Percentiles rank a stretch among this genome's conserved stretches.
phyloP scores from a whole-genome alignment of 1,139 yeast genomes.

The Pichia sorboxylosa region DNA sequence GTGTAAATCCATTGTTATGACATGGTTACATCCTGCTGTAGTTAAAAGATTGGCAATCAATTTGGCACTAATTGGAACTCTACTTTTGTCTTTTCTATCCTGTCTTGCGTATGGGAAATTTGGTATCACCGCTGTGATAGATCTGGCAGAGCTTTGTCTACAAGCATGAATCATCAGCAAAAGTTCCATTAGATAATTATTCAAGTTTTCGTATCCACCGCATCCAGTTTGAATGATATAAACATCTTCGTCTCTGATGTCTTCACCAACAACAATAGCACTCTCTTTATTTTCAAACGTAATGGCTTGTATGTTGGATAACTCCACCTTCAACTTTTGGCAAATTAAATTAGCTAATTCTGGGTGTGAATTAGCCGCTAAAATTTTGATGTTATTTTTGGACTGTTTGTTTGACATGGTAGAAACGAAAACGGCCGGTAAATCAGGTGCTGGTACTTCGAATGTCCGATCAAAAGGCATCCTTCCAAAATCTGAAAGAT shows the following conservation, averaged over 20 bases:
- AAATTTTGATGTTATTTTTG: conserved; percentile 56
- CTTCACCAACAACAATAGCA: conserved; percentile 61
- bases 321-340: conserved; percentile 44
- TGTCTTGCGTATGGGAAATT: conserved; percentile 78
- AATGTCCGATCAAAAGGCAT: too few species aligned
- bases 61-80: conserved; percentile 78
- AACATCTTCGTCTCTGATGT: conserved; percentile 70
- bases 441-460: too few species aligned
- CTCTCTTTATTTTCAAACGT: conserved; percentile 66
- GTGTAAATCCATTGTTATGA: conserved; percentile 73
- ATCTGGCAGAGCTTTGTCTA: conserved; percentile 66
- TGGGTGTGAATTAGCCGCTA: conserved; percentile 90
- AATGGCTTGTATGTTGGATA: conserved; percentile 56
- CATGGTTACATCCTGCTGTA: conserved; percentile 74
- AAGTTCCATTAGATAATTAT: conserved; percentile 62
- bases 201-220: conserved; percentile 53
- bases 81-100: conserved; percentile 68
- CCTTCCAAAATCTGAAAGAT: too few species aligned
- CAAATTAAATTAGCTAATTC: conserved; percentile 73
- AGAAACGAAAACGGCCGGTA: too few species aligned
- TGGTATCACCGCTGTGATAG: conserved; percentile 70
- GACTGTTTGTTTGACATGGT: conserved; percentile 22
- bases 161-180: conserved; percentile 67
- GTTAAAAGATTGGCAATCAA: conserved; percentile 63
- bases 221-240: conserved; percentile 64